phyloP scores from a whole-genome alignment of 306 rosid genomes.

The Quercus glauca region DNA sequence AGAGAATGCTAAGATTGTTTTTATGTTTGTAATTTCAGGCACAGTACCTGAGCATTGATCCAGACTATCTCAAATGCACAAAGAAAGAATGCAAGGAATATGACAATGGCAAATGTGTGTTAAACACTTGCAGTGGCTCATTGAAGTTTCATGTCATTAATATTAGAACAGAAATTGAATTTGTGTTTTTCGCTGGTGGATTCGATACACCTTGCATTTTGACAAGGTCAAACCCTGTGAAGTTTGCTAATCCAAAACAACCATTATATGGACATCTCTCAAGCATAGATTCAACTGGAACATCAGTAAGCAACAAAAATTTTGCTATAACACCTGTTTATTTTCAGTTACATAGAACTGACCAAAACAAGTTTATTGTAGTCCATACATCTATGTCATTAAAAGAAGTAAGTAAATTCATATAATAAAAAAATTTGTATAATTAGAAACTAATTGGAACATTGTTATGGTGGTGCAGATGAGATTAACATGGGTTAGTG shows the following conservation, averaged over 20 bases:
- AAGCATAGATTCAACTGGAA: slow-evolving; percentile 58
- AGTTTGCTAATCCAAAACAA: slow-evolving; percentile 55
- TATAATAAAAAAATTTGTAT: too few species aligned
- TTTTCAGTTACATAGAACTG: too few species aligned
- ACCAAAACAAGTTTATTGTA: too few species aligned
- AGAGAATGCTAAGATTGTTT: too few species aligned
- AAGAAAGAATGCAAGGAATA: slow-evolving; percentile 47
- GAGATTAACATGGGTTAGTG: slow-evolving; percentile 87
- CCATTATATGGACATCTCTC: slow-evolving; percentile 76
- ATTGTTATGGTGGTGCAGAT: slow-evolving; percentile 42
- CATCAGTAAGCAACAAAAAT: slow-evolving; percentile 42
- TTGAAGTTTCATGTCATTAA: slow-evolving; percentile 72
- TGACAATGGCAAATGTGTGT: slow-evolving; percentile 29
- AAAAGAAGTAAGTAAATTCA: too few species aligned
- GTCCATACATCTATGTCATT: not conserved
- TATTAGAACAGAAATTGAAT: slow-evolving; percentile 77
- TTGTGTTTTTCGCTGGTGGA: slow-evolving; percentile 67
- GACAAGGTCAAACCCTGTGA: slow-evolving; percentile 37
- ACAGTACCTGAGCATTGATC: slow-evolving; percentile 49
- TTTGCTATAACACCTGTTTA: not conserved
- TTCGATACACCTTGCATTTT: slow-evolving; percentile 56
- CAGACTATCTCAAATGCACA: slow-evolving; percentile 61
- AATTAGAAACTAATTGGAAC: not conserved
- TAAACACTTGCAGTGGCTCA: slow-evolving; percentile 54
- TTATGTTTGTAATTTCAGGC: slow-evolving; percentile 39